phyloP scores from a whole-genome alignment of 1,284 basidiomycete species.

The Apiotrichum gamsii region DNA sequence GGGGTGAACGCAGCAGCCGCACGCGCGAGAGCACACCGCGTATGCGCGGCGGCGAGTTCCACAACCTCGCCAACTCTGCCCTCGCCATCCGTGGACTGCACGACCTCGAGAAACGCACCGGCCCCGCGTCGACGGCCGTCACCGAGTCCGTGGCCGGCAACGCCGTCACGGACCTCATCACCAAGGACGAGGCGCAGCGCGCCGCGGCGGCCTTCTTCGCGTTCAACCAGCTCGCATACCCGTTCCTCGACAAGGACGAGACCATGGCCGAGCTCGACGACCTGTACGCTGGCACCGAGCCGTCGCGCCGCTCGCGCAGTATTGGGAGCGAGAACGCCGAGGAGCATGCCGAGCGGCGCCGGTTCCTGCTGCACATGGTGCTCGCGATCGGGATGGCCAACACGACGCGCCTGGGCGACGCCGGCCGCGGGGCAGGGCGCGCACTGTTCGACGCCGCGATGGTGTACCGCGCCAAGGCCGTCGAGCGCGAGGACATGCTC shows the following conservation, averaged over 20 bases:
- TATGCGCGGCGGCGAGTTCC: slow-evolving; percentile 11
- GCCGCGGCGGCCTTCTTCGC: slow-evolving; percentile 25
- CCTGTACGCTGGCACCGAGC: slow-evolving; percentile 12
- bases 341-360: slow-evolving; percentile 14
- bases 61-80: slow-evolving; percentile 1
- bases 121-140: neutral
- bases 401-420: slow-evolving; percentile 20
- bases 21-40: neutral
- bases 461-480: slow-evolving; percentile 15
- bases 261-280: slow-evolving; percentile 22
- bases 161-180: slow-evolving; percentile 4
- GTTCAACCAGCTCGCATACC: slow-evolving; percentile 26
- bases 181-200: slow-evolving; percentile 18
- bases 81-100: slow-evolving; percentile 6
- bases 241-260: slow-evolving; percentile 23
- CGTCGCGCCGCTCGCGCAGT: neutral
- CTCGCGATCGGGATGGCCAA: slow-evolving; percentile 25
- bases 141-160: neutral
- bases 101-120: slow-evolving; percentile 5
- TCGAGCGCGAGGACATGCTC: slow-evolving; percentile 25
- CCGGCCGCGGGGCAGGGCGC: slow-evolving; percentile 12
- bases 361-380: slow-evolving; percentile 33
- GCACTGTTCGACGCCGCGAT: slow-evolving; percentile 18
- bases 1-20: no score
- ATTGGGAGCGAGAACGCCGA: neutral